Conservation (phyloP, 371 early-diverging fungal genomes). For the Circinella umbellata region DNA sequence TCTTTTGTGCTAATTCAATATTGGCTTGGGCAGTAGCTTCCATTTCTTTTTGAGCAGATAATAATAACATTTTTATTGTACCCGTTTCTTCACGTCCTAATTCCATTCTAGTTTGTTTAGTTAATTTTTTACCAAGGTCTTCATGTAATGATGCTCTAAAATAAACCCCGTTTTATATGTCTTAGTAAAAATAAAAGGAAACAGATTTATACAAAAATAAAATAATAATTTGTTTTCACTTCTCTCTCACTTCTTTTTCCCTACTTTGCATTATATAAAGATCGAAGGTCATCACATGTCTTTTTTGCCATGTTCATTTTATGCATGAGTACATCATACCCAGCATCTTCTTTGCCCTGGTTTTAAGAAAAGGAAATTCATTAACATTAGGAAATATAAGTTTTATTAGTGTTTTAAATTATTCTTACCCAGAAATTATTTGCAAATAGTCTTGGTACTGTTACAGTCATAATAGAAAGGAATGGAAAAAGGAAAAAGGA, state of each 20-base stretch:
- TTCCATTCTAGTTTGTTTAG: slow-evolving; percentile 77
- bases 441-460: slow-evolving; percentile 30
- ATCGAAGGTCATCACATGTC: slow-evolving; percentile 78
- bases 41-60: slow-evolving; percentile 76
- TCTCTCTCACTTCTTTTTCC: not conserved
- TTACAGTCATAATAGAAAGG: not conserved
- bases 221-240: not conserved
- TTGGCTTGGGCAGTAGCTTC: slow-evolving; percentile 81
- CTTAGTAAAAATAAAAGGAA: too few species aligned
- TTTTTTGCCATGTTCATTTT: slow-evolving; percentile 87
- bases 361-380: too few species aligned
- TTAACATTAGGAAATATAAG: not conserved
- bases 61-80: slow-evolving; percentile 69
- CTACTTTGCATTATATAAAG: slow-evolving; percentile 41
- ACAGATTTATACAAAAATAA: too few species aligned
- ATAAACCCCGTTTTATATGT: not conserved
- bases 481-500: not conserved
- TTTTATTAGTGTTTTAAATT: too few species aligned
- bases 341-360: slow-evolving; percentile 86
- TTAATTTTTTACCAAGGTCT: slow-evolving; percentile 82
- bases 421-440: slow-evolving; percentile 50
- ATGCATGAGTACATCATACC: slow-evolving; percentile 79
- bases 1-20: slow-evolving; percentile 77
- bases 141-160: slow-evolving; percentile 81
- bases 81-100: slow-evolving; percentile 87